These are phyloP conservation scores for Diaporthe citriasiana DNA, from an alignment of 2,329 filamentous ascomycete species.

Conservation along the genomic window DNA sequence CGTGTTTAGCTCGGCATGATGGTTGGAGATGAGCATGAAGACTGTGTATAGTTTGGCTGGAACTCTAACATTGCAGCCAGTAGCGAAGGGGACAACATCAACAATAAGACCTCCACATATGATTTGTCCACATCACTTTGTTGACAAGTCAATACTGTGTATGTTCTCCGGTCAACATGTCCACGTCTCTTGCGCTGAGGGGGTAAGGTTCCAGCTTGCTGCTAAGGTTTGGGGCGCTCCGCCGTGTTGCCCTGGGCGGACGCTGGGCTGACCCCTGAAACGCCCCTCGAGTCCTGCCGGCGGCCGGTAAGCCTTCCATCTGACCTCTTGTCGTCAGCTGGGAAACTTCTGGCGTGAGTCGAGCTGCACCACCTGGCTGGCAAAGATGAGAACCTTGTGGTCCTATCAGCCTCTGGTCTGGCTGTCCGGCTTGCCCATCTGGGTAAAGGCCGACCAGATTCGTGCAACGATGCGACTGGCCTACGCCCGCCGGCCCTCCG, in stretches of 20 bases:
- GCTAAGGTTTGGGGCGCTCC: slow-evolving; percentile 9
- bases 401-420: slow-evolving; percentile 25
- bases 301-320: slow-evolving; percentile 14
- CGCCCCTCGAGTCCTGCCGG: slow-evolving; percentile 10
- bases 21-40: slow-evolving; percentile 1
- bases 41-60: not conserved
- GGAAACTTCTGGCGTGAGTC: slow-evolving; percentile 29
- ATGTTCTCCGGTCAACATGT: slow-evolving; percentile 20
- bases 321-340: slow-evolving; percentile 21
- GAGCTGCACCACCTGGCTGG: slow-evolving; percentile 12
- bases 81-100: not conserved
- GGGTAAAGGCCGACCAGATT: slow-evolving; percentile 5
- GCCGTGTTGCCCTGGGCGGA: slow-evolving; percentile 8
- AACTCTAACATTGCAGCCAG: not conserved
- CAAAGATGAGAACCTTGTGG: not conserved
- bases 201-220: not conserved
- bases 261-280: slow-evolving; percentile 27
- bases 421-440: slow-evolving; percentile 22
- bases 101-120: not conserved
- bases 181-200: not conserved
- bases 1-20: not conserved
- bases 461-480: slow-evolving; percentile 21
- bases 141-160: slow-evolving; percentile 8
- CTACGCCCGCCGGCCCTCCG: slow-evolving; percentile 3
- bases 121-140: slow-evolving; percentile 14